Conservation (phyloP, 352 stramenopile genomes). For the Pythium diclinum region DNA sequence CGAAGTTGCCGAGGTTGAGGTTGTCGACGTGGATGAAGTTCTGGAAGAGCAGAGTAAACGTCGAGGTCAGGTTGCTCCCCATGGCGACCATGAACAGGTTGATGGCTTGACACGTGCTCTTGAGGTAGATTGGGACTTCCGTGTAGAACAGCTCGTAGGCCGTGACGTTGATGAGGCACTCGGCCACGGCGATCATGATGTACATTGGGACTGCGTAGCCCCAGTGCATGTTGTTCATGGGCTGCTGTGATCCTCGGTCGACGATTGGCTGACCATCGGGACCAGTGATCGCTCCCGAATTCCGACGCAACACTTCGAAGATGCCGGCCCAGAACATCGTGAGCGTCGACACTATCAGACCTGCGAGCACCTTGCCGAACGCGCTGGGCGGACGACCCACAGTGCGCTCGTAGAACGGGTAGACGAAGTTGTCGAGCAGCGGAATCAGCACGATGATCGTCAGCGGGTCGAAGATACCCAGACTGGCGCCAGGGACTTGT, state of each 20-base stretch:
- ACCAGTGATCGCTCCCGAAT: conserved; percentile 36
- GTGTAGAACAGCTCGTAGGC: conserved; percentile 89
- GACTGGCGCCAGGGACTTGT: conserved; percentile 71
- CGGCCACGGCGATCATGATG: conserved; percentile 72
- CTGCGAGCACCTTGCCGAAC: conserved; percentile 79
- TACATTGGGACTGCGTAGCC: conserved; percentile 82
- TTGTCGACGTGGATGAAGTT: conserved; percentile 64
- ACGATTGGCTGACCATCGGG: conserved; percentile 37
- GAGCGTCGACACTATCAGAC: conserved; percentile 68
- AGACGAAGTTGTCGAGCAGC: conserved; percentile 68
- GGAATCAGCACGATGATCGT: conserved; percentile 82
- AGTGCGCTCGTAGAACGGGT: conserved; percentile 56
- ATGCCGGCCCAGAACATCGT: conserved; percentile 84
- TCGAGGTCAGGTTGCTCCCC: conserved; percentile 86
- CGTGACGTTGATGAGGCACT: conserved; percentile 88
- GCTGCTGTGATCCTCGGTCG: conserved; percentile 56
- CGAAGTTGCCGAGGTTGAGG: conserved; percentile 80
- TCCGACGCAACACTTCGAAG: conserved; percentile 74
- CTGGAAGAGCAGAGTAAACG: conserved; percentile 84
- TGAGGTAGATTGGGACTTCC: conserved; percentile 83
- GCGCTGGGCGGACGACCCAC: conserved; percentile 60
- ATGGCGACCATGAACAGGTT: conserved; percentile 88
- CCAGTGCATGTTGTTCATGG: conserved; percentile 85
- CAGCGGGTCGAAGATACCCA: conserved; percentile 85
- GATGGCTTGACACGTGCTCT: conserved; percentile 86